Percentiles rank a stretch among this genome's conserved stretches.
phyloP scores from a whole-genome alignment of 148 eudicot species.

The Arbutus unedo region DNA sequence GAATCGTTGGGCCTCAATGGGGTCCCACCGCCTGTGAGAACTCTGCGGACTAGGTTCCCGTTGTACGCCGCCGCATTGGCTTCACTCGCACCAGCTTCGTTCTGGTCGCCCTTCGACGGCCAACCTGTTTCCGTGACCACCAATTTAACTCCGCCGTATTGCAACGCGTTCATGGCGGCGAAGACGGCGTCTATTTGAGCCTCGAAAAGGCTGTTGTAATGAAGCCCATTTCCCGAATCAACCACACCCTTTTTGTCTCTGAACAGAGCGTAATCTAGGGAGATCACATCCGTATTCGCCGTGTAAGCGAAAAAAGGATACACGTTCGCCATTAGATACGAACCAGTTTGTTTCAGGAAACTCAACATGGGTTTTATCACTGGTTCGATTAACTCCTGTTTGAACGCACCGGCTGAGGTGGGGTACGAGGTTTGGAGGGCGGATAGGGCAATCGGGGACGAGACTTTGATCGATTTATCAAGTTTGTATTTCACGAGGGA shows the following conservation, averaged over 20 bases:
- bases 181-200: slow-evolving; percentile 87
- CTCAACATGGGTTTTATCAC: slow-evolving; percentile 65
- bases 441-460: slow-evolving; percentile 62
- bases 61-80: slow-evolving; percentile 74
- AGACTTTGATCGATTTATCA: slow-evolving; percentile 34
- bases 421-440: slow-evolving; percentile 64
- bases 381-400: slow-evolving; percentile 48
- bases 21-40: slow-evolving; percentile 59
- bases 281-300: slow-evolving; percentile 53
- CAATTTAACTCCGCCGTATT: slow-evolving; percentile 42
- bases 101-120: slow-evolving; percentile 63
- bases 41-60: slow-evolving; percentile 65
- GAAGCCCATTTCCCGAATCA: slow-evolving; percentile 59
- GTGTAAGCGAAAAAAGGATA: slow-evolving; percentile 83
- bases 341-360: slow-evolving; percentile 47
- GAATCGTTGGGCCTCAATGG: slow-evolving; percentile 60
- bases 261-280: slow-evolving; percentile 68
- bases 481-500: slow-evolving; percentile 37
- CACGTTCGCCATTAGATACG: slow-evolving; percentile 68
- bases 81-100: slow-evolving; percentile 51
- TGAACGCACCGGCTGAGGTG: slow-evolving; percentile 72
- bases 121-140: slow-evolving; percentile 83
- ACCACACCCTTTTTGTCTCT: slow-evolving; percentile 38
- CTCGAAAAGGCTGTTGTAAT: slow-evolving; percentile 55
- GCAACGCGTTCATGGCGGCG: slow-evolving; percentile 47